phyloP scores from a whole-genome alignment of 208 protist species.

The Naegleria gruberi region DNA sequence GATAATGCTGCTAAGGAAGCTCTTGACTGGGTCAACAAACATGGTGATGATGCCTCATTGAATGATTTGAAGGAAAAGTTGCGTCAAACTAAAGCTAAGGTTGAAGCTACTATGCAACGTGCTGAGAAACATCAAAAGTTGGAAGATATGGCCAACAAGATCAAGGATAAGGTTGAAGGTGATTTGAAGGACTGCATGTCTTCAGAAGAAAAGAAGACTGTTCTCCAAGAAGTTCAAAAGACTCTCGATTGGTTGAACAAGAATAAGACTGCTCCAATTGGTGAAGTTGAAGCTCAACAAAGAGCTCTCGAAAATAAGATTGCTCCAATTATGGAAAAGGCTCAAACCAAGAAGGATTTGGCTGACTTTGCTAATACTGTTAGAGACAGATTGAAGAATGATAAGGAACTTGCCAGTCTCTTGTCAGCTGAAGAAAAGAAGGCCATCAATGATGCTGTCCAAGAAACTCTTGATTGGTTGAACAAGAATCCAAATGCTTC shows the following conservation, averaged over 20 bases:
- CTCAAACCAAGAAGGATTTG: neutral
- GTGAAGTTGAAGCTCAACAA: constrained; percentile 78
- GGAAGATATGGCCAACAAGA: neutral
- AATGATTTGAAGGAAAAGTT: neutral
- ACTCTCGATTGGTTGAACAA: constrained; percentile 61
- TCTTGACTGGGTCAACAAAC: neutral
- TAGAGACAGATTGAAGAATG: neutral
- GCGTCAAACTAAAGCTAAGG: neutral
- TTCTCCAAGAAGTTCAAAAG: constrained; percentile 48
- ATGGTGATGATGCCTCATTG: neutral
- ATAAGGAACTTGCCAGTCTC: neutral
- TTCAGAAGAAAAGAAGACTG: constrained; percentile 37
- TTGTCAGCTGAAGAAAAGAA: constrained; percentile 43
- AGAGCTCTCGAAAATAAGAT: constrained; percentile 80
- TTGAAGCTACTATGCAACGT: neutral
- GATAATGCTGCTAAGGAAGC: neutral
- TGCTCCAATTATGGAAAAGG: constrained; percentile 77
- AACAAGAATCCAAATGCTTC: constrained; percentile 84
- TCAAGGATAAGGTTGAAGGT: neutral
- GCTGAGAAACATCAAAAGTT: neutral
- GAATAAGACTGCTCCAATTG: constrained; percentile 71
- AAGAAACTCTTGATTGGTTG: constrained; percentile 83
- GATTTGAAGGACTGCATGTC: constrained; percentile 37
- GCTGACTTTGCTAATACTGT: too few relatives aligned
- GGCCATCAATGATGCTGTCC: constrained; percentile 64